Conservation (phyloP, 129 eudicot species). For the Lonicera japonica region DNA sequence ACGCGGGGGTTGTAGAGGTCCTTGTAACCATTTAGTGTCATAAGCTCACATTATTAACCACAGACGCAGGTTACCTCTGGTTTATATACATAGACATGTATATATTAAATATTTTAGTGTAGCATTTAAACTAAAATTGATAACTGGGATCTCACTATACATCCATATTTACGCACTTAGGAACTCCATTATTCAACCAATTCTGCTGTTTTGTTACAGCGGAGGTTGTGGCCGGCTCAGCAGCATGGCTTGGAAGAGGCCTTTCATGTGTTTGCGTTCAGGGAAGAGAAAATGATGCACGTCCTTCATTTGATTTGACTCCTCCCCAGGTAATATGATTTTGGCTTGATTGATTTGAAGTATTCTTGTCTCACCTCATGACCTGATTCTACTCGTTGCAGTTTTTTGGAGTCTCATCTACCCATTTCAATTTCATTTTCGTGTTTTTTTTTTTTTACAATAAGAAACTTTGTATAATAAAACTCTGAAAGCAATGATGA, state of each 20-base stretch:
- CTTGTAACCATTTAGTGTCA: too few relatives aligned
- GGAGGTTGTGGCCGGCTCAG: slow-evolving; percentile 98
- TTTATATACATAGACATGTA: background rate
- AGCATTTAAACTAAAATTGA: background rate
- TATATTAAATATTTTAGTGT: too few relatives aligned
- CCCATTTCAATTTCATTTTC: background rate
- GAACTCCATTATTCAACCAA: background rate
- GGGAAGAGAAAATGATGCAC: slow-evolving; percentile 77
- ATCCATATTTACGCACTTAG: background rate
- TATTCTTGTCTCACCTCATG: slow-evolving; percentile 1
- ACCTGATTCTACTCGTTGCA: background rate
- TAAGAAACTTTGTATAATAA: background rate
- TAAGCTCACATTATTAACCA: too few relatives aligned
- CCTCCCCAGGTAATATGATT: slow-evolving; percentile 63
- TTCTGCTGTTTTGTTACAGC: slow-evolving; percentile 39
- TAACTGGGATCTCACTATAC: background rate
- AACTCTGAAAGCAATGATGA: background rate
- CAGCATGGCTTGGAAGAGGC: slow-evolving; percentile 99
- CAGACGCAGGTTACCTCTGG: too few relatives aligned
- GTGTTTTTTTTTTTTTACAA: too few relatives aligned
- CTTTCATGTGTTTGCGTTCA: slow-evolving; percentile 99
- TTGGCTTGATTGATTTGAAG: background rate
- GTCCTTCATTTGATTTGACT: slow-evolving; percentile 83
- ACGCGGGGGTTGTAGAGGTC: too few relatives aligned
- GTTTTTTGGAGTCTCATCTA: background rate